phyloP scores from a whole-genome alignment of 345 rosid species.

The Erysimum cheiranthoides region DNA sequence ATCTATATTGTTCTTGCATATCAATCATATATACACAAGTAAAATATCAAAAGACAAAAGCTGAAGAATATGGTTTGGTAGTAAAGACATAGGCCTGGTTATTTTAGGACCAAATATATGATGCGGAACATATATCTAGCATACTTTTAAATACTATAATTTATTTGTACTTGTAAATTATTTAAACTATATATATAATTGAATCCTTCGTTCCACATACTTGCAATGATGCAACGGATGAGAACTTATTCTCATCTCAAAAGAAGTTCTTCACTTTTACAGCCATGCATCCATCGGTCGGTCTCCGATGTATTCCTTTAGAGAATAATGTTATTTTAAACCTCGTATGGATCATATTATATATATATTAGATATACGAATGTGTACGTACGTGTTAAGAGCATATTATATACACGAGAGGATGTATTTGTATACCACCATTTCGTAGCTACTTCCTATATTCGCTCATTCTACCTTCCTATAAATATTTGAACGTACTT shows the following conservation, averaged over 20 bases:
- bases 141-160: slow-evolving; percentile 15
- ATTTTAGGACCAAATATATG: slow-evolving; percentile 9
- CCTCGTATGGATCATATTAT: slow-evolving; percentile 42
- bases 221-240: slow-evolving; percentile 36
- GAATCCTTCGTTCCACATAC: slow-evolving; percentile 16
- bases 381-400: slow-evolving; percentile 34
- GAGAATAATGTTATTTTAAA: slow-evolving; percentile 37
- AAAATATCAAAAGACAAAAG: slow-evolving; percentile 13
- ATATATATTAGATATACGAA: slow-evolving; percentile 28
- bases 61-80: slow-evolving; percentile 43
- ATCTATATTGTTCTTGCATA: slow-evolving; percentile 10
- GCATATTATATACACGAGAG: slow-evolving; percentile 15
- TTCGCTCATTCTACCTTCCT: slow-evolving; percentile 33
- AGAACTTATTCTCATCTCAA: slow-evolving; percentile 48
- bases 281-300: slow-evolving; percentile 44
- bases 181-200: slow-evolving; percentile 29
- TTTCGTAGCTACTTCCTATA: slow-evolving; percentile 39
- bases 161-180: slow-evolving; percentile 7
- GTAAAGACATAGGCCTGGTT: neutral
- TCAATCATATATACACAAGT: slow-evolving; percentile 26
- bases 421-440: slow-evolving; percentile 29
- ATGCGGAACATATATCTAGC: slow-evolving; percentile 14
- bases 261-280: slow-evolving; percentile 40
- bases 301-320: slow-evolving; percentile 37
- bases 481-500: slow-evolving; percentile 34